Percentiles rank a stretch among this genome's conserved stretches.
Conservation (phyloP, 257 asterid genomes). For the Anisodus tanguticus region DNA sequence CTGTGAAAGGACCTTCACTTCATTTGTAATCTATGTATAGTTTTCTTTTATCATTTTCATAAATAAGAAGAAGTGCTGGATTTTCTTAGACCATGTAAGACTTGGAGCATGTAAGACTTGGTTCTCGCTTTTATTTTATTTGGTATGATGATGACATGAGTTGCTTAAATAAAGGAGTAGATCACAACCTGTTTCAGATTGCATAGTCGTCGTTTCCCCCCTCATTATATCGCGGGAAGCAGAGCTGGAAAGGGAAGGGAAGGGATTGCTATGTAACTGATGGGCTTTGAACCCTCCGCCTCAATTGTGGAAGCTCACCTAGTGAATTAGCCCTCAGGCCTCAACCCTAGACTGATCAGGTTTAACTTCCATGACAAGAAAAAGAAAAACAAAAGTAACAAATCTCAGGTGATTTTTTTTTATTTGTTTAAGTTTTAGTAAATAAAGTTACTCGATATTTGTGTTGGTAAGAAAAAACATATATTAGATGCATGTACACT, state of each 20-base stretch:
- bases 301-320: neutral
- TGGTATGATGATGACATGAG: neutral
- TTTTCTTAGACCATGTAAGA: neutral
- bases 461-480: rapidly evolving
- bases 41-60: slow-evolving; percentile 1
- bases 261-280: neutral
- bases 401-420: neutral
- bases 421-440: neutral
- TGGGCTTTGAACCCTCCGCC: neutral
- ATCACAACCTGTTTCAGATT: neutral
- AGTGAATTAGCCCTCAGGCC: neutral
- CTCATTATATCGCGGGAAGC: neutral
- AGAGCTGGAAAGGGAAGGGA: too few species aligned
- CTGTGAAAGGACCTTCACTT: neutral
- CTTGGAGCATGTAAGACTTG: neutral
- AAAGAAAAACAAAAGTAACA: too few species aligned
- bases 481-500: neutral
- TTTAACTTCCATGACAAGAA: too few species aligned
- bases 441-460: neutral
- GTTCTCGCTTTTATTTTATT: neutral
- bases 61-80: slow-evolving; percentile 5
- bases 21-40: slow-evolving; percentile 23
- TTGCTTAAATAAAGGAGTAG: neutral
- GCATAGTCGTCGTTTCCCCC: neutral
- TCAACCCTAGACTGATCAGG: neutral